Evolutionary conservation across 169 alveolate species (phyloP), one percentile per base, ranked within the genome.

Genomic region (Plasmodium reichenowi): DNA sequence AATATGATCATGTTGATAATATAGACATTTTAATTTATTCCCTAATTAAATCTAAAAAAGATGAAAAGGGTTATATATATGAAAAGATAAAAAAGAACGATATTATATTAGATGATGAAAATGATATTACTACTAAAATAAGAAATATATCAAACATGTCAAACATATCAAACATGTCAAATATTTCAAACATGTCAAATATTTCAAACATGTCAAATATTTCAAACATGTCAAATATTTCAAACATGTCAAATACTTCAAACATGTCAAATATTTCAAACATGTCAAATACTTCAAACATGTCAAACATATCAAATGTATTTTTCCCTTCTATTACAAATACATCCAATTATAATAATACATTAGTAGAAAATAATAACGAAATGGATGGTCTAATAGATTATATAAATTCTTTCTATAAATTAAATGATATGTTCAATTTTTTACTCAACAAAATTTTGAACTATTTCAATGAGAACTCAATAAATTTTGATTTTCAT

Each of bases 391-490:
- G 45, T 32, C 24, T 78, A 66, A 71, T 78, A 32, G 89, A 78
- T 3, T 66, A 78, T 70, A 78, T 78, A 78, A 78, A 66, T 71
- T 12, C 32, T 13, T 78, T 64, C 38, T 78, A 78, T 72, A 78
- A 78, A 52, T 59, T 78, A 52, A 78, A 66, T 58, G 89, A 78
- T 20, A 78, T 78, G 78, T 78, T 78, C 60, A 66, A 52, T 43
- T 78, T 64, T 58, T 58, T 78, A 29, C 68, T 78, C 38, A 78
- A 66, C 20, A 78, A 78, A 66, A 43, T 78, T 38, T n/a, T 78
- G 54, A 58, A 2, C 6, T 78, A 66, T 52, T 78, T 78, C 60
- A 78, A 78, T 52, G 89, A 78, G 24, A 52, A 66, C 26, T 26
- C 78, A 13, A 17, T 50, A 3, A 24, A 10, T 8, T 78, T 78